Conservation (phyloP, 2,329 filamentous ascomycete genomes). For the Trichoderma sp. region DNA sequence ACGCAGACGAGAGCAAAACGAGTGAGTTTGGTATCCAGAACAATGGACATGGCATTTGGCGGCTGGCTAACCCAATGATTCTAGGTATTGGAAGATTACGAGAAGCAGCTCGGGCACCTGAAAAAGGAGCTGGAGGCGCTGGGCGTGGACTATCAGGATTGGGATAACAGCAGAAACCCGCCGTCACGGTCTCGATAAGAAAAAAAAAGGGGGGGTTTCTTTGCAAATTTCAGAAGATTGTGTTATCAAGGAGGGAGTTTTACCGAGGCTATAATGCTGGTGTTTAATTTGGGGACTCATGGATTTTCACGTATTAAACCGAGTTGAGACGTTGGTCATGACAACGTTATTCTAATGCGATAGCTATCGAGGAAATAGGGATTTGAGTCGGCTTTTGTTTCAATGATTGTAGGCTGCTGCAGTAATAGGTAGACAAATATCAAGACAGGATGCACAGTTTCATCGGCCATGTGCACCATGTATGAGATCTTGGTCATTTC, state of each 20-base stretch:
- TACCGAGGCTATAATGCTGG: not conserved
- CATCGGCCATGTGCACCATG: not conserved
- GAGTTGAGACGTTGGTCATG: conserved; percentile 1
- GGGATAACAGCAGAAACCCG: conserved; percentile 54
- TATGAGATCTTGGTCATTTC: not conserved
- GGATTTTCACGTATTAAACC: not conserved
- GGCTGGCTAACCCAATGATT: conserved; percentile 26
- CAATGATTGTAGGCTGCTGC: not conserved
- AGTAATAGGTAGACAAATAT: not conserved
- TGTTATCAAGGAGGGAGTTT: not conserved
- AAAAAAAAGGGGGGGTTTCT: conserved; percentile 15
- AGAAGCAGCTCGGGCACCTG: conserved; percentile 75
- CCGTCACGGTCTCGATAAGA: conserved; percentile 39
- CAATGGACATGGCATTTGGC: not conserved
- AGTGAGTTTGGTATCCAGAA: conserved; percentile 48
- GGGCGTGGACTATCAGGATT: conserved; percentile 58
- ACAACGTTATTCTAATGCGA: not conserved
- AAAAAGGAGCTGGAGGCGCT: conserved; percentile 70
- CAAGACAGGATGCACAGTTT: not conserved
- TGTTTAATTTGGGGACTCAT: conserved; percentile 9
- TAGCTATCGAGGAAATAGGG: not conserved
- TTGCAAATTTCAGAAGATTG: not conserved
- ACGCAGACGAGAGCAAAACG: conserved; percentile 73
- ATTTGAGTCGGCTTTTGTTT: not conserved
- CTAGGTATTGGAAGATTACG: conserved; percentile 78